A percentile compares a stretch with the other conserved stretches of the same genome.
phyloP scores from a whole-genome alignment of 2,329 filamentous ascomycete species.

The Claviceps sp. region DNA sequence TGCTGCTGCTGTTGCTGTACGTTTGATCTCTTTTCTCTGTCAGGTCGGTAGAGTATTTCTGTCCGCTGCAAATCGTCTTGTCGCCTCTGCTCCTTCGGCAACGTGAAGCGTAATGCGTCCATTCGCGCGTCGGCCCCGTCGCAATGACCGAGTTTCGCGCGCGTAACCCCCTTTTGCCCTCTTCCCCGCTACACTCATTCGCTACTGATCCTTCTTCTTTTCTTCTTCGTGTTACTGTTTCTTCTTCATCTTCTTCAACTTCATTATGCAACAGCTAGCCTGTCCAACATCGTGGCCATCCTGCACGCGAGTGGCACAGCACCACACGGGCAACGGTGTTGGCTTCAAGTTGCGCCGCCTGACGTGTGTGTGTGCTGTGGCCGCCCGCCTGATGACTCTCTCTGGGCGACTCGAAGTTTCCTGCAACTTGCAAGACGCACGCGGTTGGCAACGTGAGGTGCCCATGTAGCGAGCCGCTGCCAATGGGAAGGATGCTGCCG shows the following conservation, averaged over 20 bases:
- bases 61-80: no score
- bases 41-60: background rate
- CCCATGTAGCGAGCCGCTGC: conserved; percentile 2
- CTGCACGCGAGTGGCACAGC: background rate
- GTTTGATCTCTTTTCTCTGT: no score
- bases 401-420: background rate
- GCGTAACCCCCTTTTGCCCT: no score
- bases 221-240: background rate
- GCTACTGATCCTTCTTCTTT: background rate
- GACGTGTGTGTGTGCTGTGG: background rate
- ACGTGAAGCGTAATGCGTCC: background rate
- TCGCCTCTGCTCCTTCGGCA: background rate
- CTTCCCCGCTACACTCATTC: background rate
- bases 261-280: background rate
- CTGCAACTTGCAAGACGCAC: conserved; percentile 2
- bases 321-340: background rate
- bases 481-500: conserved; percentile 16
- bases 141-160: background rate
- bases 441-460: background rate
- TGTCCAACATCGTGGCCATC: background rate
- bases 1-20: no score
- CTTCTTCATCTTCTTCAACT: background rate
- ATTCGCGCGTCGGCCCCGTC: background rate
- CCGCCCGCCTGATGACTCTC: background rate
- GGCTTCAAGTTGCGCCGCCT: background rate